Percentiles rank a stretch among this genome's conserved stretches.
Conservation (phyloP, 345 rosid species). For the Citrus australasica region DNA sequence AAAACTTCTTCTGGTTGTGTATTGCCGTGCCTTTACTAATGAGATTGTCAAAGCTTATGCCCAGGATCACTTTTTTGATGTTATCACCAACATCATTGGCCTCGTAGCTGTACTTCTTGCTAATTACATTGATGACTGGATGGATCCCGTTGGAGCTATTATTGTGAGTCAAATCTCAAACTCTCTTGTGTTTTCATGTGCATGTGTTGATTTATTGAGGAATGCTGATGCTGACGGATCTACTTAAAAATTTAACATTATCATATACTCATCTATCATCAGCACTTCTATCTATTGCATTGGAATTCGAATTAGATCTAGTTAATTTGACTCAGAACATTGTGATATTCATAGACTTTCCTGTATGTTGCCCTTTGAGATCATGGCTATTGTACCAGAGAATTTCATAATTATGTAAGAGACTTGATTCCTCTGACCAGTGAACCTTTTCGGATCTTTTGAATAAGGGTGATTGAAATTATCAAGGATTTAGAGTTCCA, state of each 20-base stretch:
- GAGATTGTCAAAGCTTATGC: constrained; percentile 98
- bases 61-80: constrained; percentile 97
- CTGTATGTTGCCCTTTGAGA: too few species aligned
- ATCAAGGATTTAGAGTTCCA: too few species aligned
- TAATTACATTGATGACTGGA: constrained; percentile 72
- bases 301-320: too few species aligned
- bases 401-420: too few species aligned
- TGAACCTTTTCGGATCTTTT: too few species aligned
- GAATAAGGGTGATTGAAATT: too few species aligned
- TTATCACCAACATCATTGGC: constrained; percentile 90
- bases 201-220: neutral
- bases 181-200: neutral
- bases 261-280: neutral
- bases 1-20: constrained; percentile 64
- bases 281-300: too few species aligned
- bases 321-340: too few species aligned
- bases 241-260: neutral
- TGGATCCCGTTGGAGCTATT: constrained; percentile 97
- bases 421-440: too few species aligned
- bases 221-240: neutral
- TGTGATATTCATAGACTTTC: too few species aligned
- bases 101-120: constrained; percentile 91
- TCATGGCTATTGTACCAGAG: too few species aligned
- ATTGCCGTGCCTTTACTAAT: constrained; percentile 77
- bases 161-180: constrained; percentile 49